Base-by-base conservation (phyloP, 2,329 filamentous ascomycete species). In the Phialophora tarda region DNA sequence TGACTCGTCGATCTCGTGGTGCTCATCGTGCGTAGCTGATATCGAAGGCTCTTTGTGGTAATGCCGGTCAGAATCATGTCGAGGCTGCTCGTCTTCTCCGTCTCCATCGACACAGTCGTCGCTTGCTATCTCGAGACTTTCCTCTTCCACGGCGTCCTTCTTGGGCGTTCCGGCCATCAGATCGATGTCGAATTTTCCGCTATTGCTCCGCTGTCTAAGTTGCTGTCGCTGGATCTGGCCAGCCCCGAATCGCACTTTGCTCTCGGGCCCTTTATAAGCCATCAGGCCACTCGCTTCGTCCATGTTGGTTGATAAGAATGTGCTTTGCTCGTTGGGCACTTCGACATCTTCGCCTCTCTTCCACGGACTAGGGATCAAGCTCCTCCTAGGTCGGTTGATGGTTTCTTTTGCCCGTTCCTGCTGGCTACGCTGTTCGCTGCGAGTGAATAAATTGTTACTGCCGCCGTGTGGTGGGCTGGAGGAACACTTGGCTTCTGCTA, bases 401-500 rank as follows among this genome's bases (percentile, higher is more conserved):
- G 74, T 70, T 51, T 75, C 68, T 17, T 70, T 67, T n/a, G 67
- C 65, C 62, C 38, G 60, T 24, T 67, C 47, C 11, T 21, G 59
- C 34, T 64, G 63, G 21, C 34, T 47, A 21, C 34, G 17, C 44
- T 67, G 54, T 32, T 62, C 65, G 2, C 28, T 48, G 34, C 51
- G 63, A 34, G 47, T 59, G 41, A 57, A 48, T 3, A 62, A 30
- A 24, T 55, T 48, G 23, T 44, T 53, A 23, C 26, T 12, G 5
- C 38, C 4, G 21, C 34, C 32, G 2, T 47, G 34, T 11, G 73
- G 69, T 23, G 75, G 71, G 50, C 75, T 77, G 50, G 77, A 74
- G 57, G 80, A 76, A 69, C 81, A 78, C 69, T 79, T 77, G 14
- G 74, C 74, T 64, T 75, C 71, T 26, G 67, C 69, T 68, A 82